Conservation (phyloP, 306 rosid genomes). For the Cucurbita moschata region DNA sequence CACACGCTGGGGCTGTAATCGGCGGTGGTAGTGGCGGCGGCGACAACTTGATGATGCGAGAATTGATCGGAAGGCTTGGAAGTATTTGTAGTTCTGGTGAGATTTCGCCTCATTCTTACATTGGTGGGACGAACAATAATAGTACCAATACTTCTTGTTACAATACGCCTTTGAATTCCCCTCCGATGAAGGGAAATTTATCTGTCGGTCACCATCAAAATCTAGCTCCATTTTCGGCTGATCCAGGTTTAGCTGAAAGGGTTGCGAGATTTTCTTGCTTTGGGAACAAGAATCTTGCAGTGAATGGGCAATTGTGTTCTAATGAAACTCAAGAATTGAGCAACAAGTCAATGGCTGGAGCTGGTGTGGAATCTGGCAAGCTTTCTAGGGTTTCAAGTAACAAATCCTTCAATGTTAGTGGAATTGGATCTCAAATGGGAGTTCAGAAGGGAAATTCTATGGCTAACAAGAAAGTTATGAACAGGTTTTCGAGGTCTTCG, state of each 20-base stretch:
- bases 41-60: slow-evolving; percentile 27
- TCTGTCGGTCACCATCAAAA: slow-evolving; percentile 16
- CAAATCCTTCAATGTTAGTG: slow-evolving; percentile 5
- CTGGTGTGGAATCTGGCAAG: slow-evolving; percentile 19
- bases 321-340: slow-evolving; percentile 24
- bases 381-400: slow-evolving; percentile 21
- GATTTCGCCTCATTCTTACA: slow-evolving; percentile 25
- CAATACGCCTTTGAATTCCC: slow-evolving; percentile 42
- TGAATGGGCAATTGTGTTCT: slow-evolving; percentile 16
- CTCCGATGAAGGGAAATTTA: slow-evolving; percentile 27
- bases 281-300: slow-evolving; percentile 13
- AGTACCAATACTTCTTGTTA: slow-evolving; percentile 32
- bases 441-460: slow-evolving; percentile 10
- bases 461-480: slow-evolving; percentile 16
- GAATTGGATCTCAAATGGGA: slow-evolving; percentile 15
- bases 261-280: slow-evolving; percentile 38
- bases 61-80: slow-evolving; percentile 38
- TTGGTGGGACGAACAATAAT: slow-evolving; percentile 2
- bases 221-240: slow-evolving; percentile 31
- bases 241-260: slow-evolving; percentile 42
- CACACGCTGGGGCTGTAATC: slow-evolving; percentile 11
- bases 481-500: slow-evolving; percentile 23
- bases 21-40: slow-evolving; percentile 2
- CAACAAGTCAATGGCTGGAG: slow-evolving; percentile 15
- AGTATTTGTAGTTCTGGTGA: slow-evolving; percentile 37